phyloP scores from a whole-genome alignment of 2,329 filamentous ascomycete species.

The Clonostachys rhizophaga region DNA sequence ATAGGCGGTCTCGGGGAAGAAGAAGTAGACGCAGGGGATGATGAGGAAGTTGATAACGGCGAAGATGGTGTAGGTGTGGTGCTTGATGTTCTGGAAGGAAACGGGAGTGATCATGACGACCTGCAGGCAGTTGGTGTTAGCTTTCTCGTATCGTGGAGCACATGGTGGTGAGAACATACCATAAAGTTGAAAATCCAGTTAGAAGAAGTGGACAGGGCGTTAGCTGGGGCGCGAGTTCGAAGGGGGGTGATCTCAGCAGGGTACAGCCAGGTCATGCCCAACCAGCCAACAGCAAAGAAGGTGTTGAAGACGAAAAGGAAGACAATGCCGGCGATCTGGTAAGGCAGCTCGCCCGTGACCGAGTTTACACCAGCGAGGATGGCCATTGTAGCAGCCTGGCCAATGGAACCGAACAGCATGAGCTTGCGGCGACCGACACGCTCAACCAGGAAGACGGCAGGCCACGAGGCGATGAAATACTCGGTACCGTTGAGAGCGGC shows the following conservation, averaged over 20 bases:
- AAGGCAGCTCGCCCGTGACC: conserved; percentile 38
- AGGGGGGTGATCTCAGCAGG: conserved; percentile 64
- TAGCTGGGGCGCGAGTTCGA: conserved; percentile 59
- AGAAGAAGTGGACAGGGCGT: conserved; percentile 46
- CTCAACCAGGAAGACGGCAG: conserved; percentile 57
- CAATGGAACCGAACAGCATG: conserved; percentile 65
- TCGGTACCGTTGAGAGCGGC: conserved; percentile 38
- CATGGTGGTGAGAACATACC: conserved; percentile 14
- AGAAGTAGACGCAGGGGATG: conserved; percentile 53
- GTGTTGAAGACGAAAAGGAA: conserved; percentile 61
- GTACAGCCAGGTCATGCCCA: conserved; percentile 59
- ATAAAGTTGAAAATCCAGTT: conserved; percentile 63
- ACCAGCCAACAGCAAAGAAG: conserved; percentile 56
- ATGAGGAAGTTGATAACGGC: conserved; percentile 60
- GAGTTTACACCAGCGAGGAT: conserved; percentile 53
- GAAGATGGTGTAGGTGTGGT: conserved; percentile 62
- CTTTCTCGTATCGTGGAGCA: not conserved
- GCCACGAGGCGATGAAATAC: conserved; percentile 60
- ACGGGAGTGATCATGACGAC: conserved; percentile 60
- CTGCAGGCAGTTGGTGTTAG: conserved; percentile 6
- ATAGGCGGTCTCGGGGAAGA: conserved; percentile 62
- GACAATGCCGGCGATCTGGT: conserved; percentile 56
- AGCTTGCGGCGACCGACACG: conserved; percentile 63
- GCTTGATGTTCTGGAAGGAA: conserved; percentile 50
- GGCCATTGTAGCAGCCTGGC: conserved; percentile 61